Conservation (phyloP, 2,329 filamentous ascomycete genomes). For the Emmonsia crescens region DNA sequence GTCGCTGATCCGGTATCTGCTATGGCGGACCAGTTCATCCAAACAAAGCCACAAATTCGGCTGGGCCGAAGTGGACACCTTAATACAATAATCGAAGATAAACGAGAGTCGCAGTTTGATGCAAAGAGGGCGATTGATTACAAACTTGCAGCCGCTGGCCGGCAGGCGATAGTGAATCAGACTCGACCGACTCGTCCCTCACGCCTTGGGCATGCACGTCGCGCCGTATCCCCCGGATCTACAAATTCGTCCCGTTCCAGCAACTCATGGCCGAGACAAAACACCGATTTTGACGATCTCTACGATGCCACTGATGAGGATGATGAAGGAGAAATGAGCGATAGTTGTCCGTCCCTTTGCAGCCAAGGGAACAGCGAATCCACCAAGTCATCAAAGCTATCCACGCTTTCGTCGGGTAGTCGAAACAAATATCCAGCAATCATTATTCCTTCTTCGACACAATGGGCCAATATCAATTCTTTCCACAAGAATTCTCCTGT, state of each 20-base stretch:
- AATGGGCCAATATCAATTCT: not conserved
- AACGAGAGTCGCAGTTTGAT: constrained; percentile 24
- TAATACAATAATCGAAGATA: constrained; percentile 57
- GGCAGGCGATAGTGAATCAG: not conserved
- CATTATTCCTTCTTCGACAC: constrained; percentile 42
- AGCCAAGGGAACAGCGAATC: constrained; percentile 35
- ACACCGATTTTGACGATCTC: constrained; percentile 71
- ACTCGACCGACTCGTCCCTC: not conserved
- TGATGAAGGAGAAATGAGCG: constrained; percentile 52
- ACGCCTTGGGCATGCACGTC: not conserved
- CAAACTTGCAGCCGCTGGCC: not conserved
- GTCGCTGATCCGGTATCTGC: not conserved
- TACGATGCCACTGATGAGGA: constrained; percentile 65
- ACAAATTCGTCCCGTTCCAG: not conserved
- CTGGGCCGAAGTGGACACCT: constrained; percentile 48
- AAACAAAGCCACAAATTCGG: constrained; percentile 35
- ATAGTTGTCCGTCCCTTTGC: constrained; percentile 38
- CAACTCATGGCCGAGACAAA: not conserved
- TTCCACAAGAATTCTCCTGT: constrained; percentile 36
- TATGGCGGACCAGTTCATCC: not conserved
- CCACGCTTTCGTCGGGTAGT: constrained; percentile 28
- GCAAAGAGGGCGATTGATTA: constrained; percentile 15
- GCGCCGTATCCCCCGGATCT: not conserved
- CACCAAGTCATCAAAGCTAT: constrained; percentile 33
- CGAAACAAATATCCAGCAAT: constrained; percentile 47